Conservation (phyloP, 108 stramenopile species). For the Nitzschia palea region DNA sequence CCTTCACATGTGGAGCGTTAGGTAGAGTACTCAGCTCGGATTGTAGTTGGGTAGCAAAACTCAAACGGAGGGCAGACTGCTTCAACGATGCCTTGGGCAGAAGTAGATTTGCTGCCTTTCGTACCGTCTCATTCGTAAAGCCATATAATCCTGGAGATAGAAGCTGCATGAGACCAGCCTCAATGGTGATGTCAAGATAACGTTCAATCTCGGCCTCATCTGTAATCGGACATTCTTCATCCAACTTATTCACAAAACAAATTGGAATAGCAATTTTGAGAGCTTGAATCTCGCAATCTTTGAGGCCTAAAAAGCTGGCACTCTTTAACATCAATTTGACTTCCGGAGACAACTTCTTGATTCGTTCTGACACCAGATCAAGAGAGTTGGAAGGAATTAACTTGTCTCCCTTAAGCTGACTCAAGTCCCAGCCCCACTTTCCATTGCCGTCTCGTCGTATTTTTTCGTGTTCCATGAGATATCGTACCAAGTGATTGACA, state of each 20-base stretch:
- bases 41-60: neutral
- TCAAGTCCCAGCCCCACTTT: neutral
- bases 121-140: slow-evolving; percentile 9
- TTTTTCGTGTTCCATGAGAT: neutral
- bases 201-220: neutral
- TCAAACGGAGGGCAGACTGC: neutral
- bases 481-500: slow-evolving; percentile 3
- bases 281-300: neutral
- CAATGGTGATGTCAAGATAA: neutral
- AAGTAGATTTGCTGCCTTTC: neutral
- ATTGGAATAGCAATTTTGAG: neutral
- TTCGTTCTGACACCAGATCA: slow-evolving; percentile 10
- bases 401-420: neutral
- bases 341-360: neutral
- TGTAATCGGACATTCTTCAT: neutral
- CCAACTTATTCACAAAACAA: neutral
- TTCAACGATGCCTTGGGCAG: neutral
- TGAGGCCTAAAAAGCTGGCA: slow-evolving; percentile 9
- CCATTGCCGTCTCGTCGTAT: neutral
- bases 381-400: slow-evolving; percentile 1
- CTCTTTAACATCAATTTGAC: slow-evolving; percentile 4
- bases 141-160: neutral
- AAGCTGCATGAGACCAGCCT: neutral
- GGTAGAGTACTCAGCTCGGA: neutral
- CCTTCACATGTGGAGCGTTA: neutral